Evolutionary conservation across 2,329 filamentous ascomycete species (phyloP).

Genomic region (Exophiala oligosperma): DNA sequence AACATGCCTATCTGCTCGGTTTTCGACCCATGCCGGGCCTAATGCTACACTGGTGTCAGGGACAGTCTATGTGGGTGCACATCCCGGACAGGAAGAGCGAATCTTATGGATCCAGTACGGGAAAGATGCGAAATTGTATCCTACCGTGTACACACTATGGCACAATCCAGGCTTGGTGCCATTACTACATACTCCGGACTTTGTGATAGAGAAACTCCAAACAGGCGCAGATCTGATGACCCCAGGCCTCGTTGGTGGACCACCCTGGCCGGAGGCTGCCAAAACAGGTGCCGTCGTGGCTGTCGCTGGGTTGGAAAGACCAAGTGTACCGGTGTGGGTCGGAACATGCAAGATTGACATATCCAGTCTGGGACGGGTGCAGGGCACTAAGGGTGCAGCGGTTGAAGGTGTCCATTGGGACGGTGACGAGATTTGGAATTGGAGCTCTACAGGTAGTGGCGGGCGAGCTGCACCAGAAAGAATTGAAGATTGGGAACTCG

Average conservation of each 20-base stretch:
- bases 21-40: slow-evolving; percentile 65
- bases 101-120: slow-evolving; percentile 66
- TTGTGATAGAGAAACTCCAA: slow-evolving; percentile 63
- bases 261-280: slow-evolving; percentile 61
- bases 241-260: slow-evolving; percentile 63
- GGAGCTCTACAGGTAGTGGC: slow-evolving; percentile 56
- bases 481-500: slow-evolving; percentile 52
- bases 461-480: slow-evolving; percentile 55
- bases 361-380: slow-evolving; percentile 52
- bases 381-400: slow-evolving; percentile 64
- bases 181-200: slow-evolving; percentile 61
- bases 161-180: slow-evolving; percentile 61
- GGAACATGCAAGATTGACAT: slow-evolving; percentile 67
- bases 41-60: slow-evolving; percentile 62
- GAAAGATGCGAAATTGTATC: slow-evolving; percentile 48
- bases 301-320: slow-evolving; percentile 59
- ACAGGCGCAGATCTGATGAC: slow-evolving; percentile 69
- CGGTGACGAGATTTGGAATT: slow-evolving; percentile 68
- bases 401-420: slow-evolving; percentile 67
- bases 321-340: slow-evolving; percentile 63
- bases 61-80: slow-evolving; percentile 63
- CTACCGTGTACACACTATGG: slow-evolving; percentile 66
- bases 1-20: slow-evolving; percentile 61
- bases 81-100: slow-evolving; percentile 57
- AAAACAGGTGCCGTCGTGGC: slow-evolving; percentile 63